These are phyloP conservation scores for Domatiomyces catenatus DNA, from an alignment of 2,329 filamentous ascomycete species.

Conservation along the genomic window DNA sequence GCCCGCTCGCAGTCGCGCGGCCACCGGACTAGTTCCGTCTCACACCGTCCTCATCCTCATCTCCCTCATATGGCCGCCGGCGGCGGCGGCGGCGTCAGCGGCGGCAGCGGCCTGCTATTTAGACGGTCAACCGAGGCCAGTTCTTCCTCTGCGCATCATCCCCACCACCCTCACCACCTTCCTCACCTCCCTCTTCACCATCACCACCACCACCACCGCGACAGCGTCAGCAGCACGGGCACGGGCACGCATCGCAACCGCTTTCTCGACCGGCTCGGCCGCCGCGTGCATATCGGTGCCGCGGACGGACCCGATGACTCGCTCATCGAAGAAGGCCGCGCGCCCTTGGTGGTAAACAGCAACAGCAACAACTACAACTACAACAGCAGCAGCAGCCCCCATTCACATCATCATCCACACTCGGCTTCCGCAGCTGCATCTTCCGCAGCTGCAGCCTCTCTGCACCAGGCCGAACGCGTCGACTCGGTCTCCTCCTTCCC, in stretches of 20 bases:
- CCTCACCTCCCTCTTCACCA: not conserved
- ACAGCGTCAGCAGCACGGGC: constrained; percentile 5
- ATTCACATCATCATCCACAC: constrained; percentile 6
- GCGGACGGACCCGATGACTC: constrained; percentile 11
- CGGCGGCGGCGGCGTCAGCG: not conserved
- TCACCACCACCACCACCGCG: not conserved
- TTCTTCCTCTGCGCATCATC: constrained; percentile 15
- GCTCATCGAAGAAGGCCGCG: constrained; percentile 12
- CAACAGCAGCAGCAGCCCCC: too few species aligned
- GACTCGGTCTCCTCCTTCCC: constrained; percentile 4
- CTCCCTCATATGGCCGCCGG: constrained; percentile 12
- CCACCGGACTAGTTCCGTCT: constrained; percentile 7
- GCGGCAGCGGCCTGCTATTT: constrained; percentile 2
- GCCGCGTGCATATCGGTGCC: constrained; percentile 6
- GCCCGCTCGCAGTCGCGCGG: not conserved
- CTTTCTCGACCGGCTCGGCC: constrained; percentile 41
- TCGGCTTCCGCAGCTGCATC: constrained; percentile 2
- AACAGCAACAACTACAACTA: too few species aligned
- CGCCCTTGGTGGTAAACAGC: constrained; percentile 5
- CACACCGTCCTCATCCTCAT: constrained; percentile 7
- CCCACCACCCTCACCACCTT: too few species aligned
- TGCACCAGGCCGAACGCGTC: constrained; percentile 11
- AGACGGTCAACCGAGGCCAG: constrained; percentile 18
- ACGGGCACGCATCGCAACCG: constrained; percentile 40
- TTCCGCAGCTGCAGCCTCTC: constrained; percentile 5